A percentile compares a stretch with the other conserved stretches of the same genome.
These are phyloP conservation scores for Groenewaldozyma salmanticensis DNA, from an alignment of 805 yeast genomes.

Conservation along the genomic window DNA sequence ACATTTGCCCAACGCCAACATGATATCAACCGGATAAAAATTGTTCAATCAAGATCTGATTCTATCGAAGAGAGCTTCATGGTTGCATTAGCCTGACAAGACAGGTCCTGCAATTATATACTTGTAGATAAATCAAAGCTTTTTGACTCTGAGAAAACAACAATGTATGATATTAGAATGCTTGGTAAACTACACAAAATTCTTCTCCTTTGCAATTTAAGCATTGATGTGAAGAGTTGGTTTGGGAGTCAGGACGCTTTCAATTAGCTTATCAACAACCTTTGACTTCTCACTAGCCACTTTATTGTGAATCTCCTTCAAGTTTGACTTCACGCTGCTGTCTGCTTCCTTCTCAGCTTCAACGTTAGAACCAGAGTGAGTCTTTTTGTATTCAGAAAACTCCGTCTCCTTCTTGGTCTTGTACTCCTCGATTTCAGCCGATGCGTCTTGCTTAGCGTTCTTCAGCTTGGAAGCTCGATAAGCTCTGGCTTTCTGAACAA, in stretches of 20 bases:
- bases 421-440: conserved; percentile 77
- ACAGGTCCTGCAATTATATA: too few relatives aligned
- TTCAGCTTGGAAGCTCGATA: conserved; percentile 82
- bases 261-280: conserved; percentile 69
- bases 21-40: too few relatives aligned
- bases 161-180: neutral
- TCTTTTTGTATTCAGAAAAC: conserved; percentile 27
- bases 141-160: too few relatives aligned
- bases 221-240: conserved; percentile 83
- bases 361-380: conserved; percentile 62
- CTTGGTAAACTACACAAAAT: neutral
- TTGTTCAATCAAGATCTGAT: too few relatives aligned
- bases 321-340: conserved; percentile 57
- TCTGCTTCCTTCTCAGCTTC: conserved; percentile 75
- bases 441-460: conserved; percentile 92
- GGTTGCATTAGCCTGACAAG: too few relatives aligned
- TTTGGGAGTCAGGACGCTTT: conserved; percentile 67
- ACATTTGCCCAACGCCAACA: too few relatives aligned
- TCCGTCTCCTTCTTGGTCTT: conserved; percentile 76
- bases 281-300: conserved; percentile 51
- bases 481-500: conserved; percentile 86
- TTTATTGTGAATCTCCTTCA: conserved; percentile 55
- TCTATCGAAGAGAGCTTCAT: too few relatives aligned
- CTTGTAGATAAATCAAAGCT: too few relatives aligned
- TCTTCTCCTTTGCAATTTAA: conserved; percentile 8